These are phyloP conservation scores for Aschersonia sp. DNA, from an alignment of 2,329 filamentous ascomycete genomes.

Conservation along the genomic window DNA sequence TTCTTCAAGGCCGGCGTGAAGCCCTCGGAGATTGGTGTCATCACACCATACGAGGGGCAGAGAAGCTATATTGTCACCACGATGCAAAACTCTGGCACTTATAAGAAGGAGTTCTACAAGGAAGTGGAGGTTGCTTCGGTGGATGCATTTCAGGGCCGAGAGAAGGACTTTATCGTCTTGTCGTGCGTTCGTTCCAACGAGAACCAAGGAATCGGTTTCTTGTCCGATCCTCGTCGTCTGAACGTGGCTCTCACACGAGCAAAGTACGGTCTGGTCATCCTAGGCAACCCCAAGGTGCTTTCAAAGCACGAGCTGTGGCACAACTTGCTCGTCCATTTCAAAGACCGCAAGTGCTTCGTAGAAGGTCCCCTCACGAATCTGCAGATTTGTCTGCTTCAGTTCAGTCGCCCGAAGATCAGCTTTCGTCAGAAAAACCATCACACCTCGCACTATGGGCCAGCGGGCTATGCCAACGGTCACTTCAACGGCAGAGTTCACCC, in stretches of 20 bases:
- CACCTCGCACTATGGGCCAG: conserved; percentile 53
- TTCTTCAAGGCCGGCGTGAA: conserved; percentile 99
- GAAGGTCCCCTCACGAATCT: conserved; percentile 91
- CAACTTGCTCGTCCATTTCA: conserved; percentile 87
- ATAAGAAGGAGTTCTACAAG: conserved; percentile 98
- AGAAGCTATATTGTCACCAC: conserved; percentile 96
- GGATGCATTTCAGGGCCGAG: conserved; percentile 95
- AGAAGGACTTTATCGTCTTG: conserved; percentile 97
- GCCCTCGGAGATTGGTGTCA: conserved; percentile 86
- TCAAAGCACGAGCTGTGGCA: conserved; percentile 98
- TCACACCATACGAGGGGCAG: conserved; percentile 96
- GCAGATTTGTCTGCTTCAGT: conserved; percentile 90
- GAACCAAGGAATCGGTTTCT: conserved; percentile 96
- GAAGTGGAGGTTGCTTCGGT: conserved; percentile 97
- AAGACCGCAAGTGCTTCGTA: conserved; percentile 88
- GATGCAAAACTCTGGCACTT: conserved; percentile 96
- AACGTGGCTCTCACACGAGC: conserved; percentile 95
- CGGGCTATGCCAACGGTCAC: conserved; percentile 23
- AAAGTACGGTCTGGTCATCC: conserved; percentile 90
- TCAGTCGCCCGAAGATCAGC: conserved; percentile 81
- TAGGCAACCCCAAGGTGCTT: conserved; percentile 93
- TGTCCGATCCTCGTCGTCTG: conserved; percentile 91
- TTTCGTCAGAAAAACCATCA: conserved; percentile 73
- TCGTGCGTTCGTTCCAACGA: conserved; percentile 98
- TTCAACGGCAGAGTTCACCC: conserved; percentile 24